Evolutionary conservation across 805 yeast species (phyloP), one percentile per base, ranked within the genome.

Genomic region (Schwanniomyces yamadae): DNA sequence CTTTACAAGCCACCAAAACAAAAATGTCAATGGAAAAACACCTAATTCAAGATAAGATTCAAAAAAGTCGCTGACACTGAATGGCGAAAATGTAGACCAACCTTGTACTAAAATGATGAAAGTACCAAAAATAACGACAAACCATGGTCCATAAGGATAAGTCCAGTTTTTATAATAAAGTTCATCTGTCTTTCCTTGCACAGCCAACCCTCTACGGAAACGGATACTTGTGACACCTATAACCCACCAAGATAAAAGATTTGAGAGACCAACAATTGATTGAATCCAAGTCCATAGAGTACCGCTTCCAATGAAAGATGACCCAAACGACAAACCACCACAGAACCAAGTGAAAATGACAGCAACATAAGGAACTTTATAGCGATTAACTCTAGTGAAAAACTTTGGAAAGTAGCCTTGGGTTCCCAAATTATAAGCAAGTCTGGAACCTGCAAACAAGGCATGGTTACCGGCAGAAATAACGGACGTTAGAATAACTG

Each of bases 271-370:
- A 35, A 73, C 78, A 35, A 73, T 63, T 37, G 69, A 59, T 56
- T 72, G 78, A 37, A 74, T 54, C 78, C 78, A 74, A 11, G 63
- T 44, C 78, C 79, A 75, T 25, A 75, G 55, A n/a, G 62, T 59
- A 28, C 78, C 79, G 1, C 77, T 71, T 15, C 76, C 75, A 37
- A 73, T 66, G 45, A 73, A 74, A 1, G 80, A 75, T 4, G 81
- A 71, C 2, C 78, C 84, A 48, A 79, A 79, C 50, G 81, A 77
- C 30, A 77, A 57, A 0, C 80, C 82, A 28, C 82, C 77, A 21
- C 70, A 60, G 3, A 70, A 48, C 74, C 79, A 75, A 17, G 83
- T 77, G 20, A 66, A 49, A 2, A 63, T 29, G 1, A 74, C 77
- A 0, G 77, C 74, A 13, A 73, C 72, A 43, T 71, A 72, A 12